A percentile compares a stretch with the other conserved stretches of the same genome.
Conservation (phyloP, 2,329 filamentous ascomycete species). For the Macrophomina tecta region DNA sequence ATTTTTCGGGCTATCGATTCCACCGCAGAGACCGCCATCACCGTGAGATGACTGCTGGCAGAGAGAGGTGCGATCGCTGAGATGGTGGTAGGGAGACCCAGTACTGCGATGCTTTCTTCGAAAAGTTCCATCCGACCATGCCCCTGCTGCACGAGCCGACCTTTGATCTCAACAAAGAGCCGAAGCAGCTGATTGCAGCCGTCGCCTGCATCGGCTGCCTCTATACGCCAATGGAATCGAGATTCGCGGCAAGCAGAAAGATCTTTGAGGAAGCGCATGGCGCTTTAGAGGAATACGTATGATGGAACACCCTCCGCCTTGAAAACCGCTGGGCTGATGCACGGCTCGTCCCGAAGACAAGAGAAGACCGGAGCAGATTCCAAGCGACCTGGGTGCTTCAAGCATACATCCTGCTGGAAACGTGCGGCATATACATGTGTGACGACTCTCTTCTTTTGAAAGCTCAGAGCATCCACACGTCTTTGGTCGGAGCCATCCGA, state of each 20-base stretch:
- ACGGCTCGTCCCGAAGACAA: not conserved
- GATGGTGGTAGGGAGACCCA: not conserved
- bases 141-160: not conserved
- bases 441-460: slow-evolving; percentile 19
- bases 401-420: slow-evolving; percentile 33
- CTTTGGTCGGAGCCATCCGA: not conserved
- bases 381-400: slow-evolving; percentile 30
- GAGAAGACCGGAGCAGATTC: slow-evolving; percentile 3
- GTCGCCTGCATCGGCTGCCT: not conserved
- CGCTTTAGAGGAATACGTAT: slow-evolving; percentile 1
- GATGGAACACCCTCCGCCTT: not conserved
- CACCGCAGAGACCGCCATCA: not conserved
- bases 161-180: not conserved
- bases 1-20: not conserved
- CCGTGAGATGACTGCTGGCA: not conserved
- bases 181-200: not conserved
- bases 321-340: too few relatives aligned
- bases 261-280: not conserved
- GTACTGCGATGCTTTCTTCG: not conserved
- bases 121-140: slow-evolving; percentile 4
- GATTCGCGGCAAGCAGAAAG: not conserved
- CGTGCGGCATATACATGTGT: slow-evolving; percentile 33
- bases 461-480: not conserved
- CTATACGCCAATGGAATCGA: not conserved
- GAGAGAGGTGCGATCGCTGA: not conserved